Base-by-base conservation (phyloP, 2,329 filamentous ascomycete genomes). In the Exophiala sideris region DNA sequence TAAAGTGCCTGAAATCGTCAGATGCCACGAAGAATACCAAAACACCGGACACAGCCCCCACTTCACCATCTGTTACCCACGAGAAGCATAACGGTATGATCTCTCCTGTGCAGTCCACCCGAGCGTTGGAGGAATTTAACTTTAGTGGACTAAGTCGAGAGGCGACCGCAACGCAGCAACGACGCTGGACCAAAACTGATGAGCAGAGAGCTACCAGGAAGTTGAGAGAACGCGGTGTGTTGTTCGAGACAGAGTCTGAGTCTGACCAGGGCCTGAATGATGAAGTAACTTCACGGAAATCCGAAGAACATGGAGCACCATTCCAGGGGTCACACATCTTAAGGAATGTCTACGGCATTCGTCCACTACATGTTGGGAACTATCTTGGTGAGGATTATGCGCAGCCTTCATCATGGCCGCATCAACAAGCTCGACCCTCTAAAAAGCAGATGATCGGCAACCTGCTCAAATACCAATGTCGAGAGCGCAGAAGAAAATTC, bases 161-260 rank as follows among this genome's bases (percentile, higher is more conserved):
- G 4, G n/a, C 34, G n/a, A 42, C 33, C 10, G 21, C 35, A 20
- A 12, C 24, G 20, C 18, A 40, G 10, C 18, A 48, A 33, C 33
- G 16, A 10, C 18, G 16, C 8, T 47, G 52, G 48, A 16, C 38
- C n/a, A 39, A 18, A 11, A 45, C 35, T 5, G 57, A 61, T 38
- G 32, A 49, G 21, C 33, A 45, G 12, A 32, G 12, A 21, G 47
- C 59, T n/a, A 49, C 54, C n/a, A 10, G 44, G 11, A 53, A 42
- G n/a, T 48, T 60, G 16, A 47, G 41, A 53, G 51, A 21, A 20
- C 50, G 33, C 21, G 56, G 58, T 5, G 51, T 58, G 29, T 33
- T 54, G 38, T 58, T 62, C 36, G 54, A 58, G 34, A 32, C 42
- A 6, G 56, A 59, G 24, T 56, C 60, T 16, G 59, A 61, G n/a